Base-by-base conservation (phyloP, 495 filamentous ascomycete species). In the Aspergillus indologenus region DNA sequence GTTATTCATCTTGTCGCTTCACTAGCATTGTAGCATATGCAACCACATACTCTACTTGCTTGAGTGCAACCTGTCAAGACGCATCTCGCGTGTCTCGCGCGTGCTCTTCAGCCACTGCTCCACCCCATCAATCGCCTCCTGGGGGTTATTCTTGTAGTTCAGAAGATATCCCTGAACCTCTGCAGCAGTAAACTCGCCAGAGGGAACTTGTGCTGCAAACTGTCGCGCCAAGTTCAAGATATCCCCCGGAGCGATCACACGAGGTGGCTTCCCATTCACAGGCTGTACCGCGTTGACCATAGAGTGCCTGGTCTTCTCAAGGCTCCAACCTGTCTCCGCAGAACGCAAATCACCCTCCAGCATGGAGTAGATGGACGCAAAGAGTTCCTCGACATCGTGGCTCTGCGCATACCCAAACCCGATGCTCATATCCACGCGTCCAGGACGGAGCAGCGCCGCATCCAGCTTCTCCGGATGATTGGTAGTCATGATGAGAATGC, bases 401-500 rank as follows among this genome's bases (percentile, higher is more conserved):
- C 71, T 70, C 3, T 79, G 87, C 2, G 90, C 84, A 45, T 87
- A 85, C 14, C 81, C 78, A 67, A 92, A 92, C 40, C 81, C 73
- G 54, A 92, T 79, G 24, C 81, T 83, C 82, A 90, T 84, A 63
- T 94, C 90, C 9, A 94, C 86, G 17, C 90, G 82, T 0, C 90
- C 90, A 12, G 88, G 87, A 0, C 90, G 84, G 54, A 91, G 86
- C 3, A 94, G 78, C 0, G 90, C 89, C 42, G 84, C 77, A 62
- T 94, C 90, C 0, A 94, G 78, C 60, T 87, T 87, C 34, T 92
- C 87, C 0, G 84, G 64, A 64, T 91, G 87, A 64, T 94, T 94
- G 47, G 90, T 91, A 2, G 89, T 92, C 89, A 94, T 92, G 61
- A 94, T 87, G 9, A 92, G 79, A 18, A 92, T 83, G 5, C 88